Conservation (phyloP, 2,329 filamentous ascomycete genomes). For the Podosphaera xanthii region DNA sequence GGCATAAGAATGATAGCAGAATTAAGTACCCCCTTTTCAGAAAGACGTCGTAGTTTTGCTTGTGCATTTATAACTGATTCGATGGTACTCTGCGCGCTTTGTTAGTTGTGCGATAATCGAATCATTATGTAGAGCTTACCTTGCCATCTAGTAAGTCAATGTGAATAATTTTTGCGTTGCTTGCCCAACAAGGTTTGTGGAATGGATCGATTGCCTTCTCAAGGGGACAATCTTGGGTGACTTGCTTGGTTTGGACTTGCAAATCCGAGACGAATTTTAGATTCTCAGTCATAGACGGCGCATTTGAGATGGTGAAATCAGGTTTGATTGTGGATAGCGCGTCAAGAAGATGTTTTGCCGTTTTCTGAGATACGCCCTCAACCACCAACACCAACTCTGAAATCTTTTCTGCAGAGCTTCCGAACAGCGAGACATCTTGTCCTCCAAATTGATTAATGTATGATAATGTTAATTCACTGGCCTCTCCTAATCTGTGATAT, state of each 20-base stretch:
- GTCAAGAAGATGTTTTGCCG: constrained; percentile 21
- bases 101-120: constrained; percentile 1
- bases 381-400: constrained; percentile 35
- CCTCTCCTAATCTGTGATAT: constrained; percentile 23
- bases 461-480: constrained; percentile 21
- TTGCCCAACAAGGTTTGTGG: constrained; percentile 16
- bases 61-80: constrained; percentile 8
- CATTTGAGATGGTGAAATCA: constrained; percentile 26
- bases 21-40: constrained; percentile 12
- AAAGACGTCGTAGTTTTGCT: constrained; percentile 10
- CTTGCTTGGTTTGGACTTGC: constrained; percentile 9
- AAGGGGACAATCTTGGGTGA: constrained; percentile 8
- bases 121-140: constrained; percentile 5
- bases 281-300: constrained; percentile 18
- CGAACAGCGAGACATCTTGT: constrained; percentile 27
- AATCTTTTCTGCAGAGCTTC: constrained; percentile 8
- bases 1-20: constrained; percentile 14
- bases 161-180: constrained; percentile 13
- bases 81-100: constrained; percentile 4
- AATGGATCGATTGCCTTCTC: constrained; percentile 14
- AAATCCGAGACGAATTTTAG: constrained; percentile 16
- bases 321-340: constrained; percentile 20
- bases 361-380: constrained; percentile 28
- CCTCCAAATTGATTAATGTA: constrained; percentile 39
- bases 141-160: constrained; percentile 10